phyloP scores from a whole-genome alignment of 192 early-diverging fungal genomes.

The Obelidium mucronatum region DNA sequence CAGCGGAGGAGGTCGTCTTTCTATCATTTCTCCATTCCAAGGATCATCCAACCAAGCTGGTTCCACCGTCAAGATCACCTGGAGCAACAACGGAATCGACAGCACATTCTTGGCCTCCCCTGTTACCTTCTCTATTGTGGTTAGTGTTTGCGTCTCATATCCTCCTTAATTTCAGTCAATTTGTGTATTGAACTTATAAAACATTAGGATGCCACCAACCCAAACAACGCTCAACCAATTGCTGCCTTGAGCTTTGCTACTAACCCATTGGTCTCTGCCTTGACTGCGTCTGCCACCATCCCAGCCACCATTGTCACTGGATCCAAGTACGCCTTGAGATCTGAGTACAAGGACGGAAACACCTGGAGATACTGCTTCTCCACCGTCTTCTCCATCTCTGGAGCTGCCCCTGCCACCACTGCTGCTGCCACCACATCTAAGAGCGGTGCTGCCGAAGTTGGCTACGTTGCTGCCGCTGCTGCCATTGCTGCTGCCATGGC shows the following conservation, averaged over 20 bases:
- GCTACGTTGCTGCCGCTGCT: slow-evolving; percentile 4
- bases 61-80: not conserved
- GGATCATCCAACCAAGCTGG: not conserved
- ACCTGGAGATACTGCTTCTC: slow-evolving; percentile 15
- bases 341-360: slow-evolving; percentile 4
- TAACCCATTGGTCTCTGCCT: not conserved
- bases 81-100: slow-evolving; percentile 2
- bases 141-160: not conserved
- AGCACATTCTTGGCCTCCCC: not conserved
- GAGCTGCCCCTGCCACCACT: not conserved
- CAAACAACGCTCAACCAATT: slow-evolving; percentile 4
- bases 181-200: too few relatives aligned
- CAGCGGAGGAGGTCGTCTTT: not conserved
- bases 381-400: not conserved
- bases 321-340: not conserved
- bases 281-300: not conserved
- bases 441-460: not conserved
- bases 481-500: not conserved
- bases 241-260: not conserved
- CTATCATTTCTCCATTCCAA: not conserved
- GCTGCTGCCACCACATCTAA: slow-evolving; percentile 8
- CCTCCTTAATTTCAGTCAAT: not conserved
- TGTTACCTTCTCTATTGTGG: slow-evolving; percentile 9
- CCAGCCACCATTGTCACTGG: not conserved
- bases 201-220: slow-evolving; percentile 16